phyloP scores from a whole-genome alignment of 2,329 filamentous ascomycete species.

The Samsoniella hepiali region DNA sequence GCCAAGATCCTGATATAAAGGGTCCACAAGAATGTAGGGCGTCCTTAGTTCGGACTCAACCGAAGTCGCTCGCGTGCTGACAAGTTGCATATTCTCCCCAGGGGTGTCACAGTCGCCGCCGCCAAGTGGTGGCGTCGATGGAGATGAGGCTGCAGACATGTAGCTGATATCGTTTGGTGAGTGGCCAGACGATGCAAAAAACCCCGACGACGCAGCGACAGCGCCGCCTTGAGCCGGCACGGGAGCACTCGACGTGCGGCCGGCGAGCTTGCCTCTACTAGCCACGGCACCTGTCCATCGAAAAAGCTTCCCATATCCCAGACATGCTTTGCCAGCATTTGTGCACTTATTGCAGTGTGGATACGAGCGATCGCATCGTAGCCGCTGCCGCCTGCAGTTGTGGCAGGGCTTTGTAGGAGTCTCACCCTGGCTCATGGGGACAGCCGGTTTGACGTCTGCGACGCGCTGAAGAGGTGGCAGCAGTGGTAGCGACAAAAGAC shows the following conservation, averaged over 20 bases:
- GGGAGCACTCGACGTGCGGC: slow-evolving; percentile 37
- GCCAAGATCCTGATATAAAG: slow-evolving; percentile 52
- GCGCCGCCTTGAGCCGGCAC: slow-evolving; percentile 6
- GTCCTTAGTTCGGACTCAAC: slow-evolving; percentile 25
- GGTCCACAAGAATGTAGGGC: slow-evolving; percentile 42
- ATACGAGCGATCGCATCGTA: slow-evolving; percentile 51
- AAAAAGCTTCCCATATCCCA: slow-evolving; percentile 52
- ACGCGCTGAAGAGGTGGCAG: not conserved
- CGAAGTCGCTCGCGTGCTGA: slow-evolving; percentile 24
- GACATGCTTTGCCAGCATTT: slow-evolving; percentile 47
- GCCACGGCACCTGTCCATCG: slow-evolving; percentile 50
- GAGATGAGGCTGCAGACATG: not conserved
- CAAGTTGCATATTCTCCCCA: slow-evolving; percentile 27
- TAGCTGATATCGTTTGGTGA: not conserved
- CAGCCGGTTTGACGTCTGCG: not conserved
- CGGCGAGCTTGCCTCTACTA: slow-evolving; percentile 41
- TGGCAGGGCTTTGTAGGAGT: slow-evolving; percentile 43
- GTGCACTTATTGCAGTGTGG: slow-evolving; percentile 52
- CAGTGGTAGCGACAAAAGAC: not conserved
- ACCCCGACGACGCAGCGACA: not conserved
- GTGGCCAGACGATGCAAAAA: not conserved
- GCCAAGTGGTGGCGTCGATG: not conserved
- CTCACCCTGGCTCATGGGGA: slow-evolving; percentile 20
- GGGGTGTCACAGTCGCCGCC: not conserved
- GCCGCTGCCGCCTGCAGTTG: slow-evolving; percentile 52